Conservation (phyloP, 2,329 filamentous ascomycete species). For the Cladosporium sp. region DNA sequence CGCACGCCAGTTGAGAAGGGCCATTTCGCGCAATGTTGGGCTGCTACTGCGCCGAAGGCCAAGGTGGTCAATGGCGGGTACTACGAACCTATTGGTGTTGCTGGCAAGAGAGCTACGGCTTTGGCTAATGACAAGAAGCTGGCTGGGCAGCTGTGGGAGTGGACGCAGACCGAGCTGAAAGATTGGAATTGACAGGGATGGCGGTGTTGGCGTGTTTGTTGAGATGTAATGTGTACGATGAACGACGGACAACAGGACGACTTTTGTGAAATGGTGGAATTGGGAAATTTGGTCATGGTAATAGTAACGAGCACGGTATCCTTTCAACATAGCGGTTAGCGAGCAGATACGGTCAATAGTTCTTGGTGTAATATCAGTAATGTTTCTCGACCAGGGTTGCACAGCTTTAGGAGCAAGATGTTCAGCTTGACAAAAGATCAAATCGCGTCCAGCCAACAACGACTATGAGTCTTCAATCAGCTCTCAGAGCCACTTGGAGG, state of each 20-base stretch:
- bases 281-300: not conserved
- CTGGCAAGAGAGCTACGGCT: constrained; percentile 29
- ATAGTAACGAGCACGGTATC: not conserved
- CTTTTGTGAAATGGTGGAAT: not conserved
- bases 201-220: not conserved
- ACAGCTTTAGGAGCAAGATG: not conserved
- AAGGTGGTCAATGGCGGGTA: constrained; percentile 37
- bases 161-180: constrained; percentile 33
- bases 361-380: not conserved
- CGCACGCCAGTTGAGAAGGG: constrained; percentile 29
- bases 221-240: not conserved
- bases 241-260: not conserved
- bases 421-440: not conserved
- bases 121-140: constrained; percentile 36
- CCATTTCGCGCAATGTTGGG: constrained; percentile 30
- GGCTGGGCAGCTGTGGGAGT: constrained; percentile 40
- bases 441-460: not conserved
- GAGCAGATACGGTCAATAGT: not conserved
- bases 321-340: not conserved
- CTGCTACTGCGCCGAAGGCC: constrained; percentile 23
- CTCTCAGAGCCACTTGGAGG: not conserved
- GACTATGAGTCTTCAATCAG: not conserved
- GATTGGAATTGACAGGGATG: constrained; percentile 8
- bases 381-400: not conserved
- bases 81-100: constrained; percentile 43